Conservation (phyloP, 2,329 filamentous ascomycete species). For the Chaetomiaceae sp. region DNA sequence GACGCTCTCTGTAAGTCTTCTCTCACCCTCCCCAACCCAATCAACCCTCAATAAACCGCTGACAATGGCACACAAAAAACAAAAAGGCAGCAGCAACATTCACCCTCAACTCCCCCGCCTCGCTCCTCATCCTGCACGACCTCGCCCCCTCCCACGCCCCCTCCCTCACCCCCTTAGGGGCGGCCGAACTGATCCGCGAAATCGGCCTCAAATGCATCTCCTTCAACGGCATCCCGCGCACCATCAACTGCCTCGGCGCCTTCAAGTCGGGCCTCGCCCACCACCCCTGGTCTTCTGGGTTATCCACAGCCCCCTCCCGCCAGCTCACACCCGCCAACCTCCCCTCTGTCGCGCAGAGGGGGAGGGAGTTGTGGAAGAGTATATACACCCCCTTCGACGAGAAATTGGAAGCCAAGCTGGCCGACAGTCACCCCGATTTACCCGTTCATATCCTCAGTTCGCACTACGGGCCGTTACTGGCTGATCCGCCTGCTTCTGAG, state of each 20-base stretch:
- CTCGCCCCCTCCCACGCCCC: constrained; percentile 37
- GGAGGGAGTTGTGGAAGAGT: constrained; percentile 66
- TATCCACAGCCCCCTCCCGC: constrained; percentile 57
- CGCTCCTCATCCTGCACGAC: constrained; percentile 60
- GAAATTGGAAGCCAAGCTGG: constrained; percentile 68
- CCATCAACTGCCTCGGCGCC: constrained; percentile 75
- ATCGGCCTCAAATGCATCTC: constrained; percentile 73
- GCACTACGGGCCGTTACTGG: constrained; percentile 70
- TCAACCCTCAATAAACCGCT: background rate
- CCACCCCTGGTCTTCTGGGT: constrained; percentile 40
- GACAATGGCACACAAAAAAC: background rate
- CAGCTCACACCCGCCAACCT: constrained; percentile 50
- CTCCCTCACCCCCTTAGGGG: constrained; percentile 37
- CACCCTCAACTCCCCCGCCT: constrained; percentile 80
- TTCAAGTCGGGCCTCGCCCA: constrained; percentile 50
- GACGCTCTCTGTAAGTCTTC: constrained; percentile 49
- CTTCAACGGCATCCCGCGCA: constrained; percentile 77
- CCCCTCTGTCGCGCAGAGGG: constrained; percentile 50
- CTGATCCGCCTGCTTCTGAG: constrained; percentile 50
- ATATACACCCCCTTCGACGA: constrained; percentile 71
- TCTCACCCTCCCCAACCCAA: too few species aligned
- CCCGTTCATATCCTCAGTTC: constrained; percentile 73
- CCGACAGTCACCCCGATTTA: constrained; percentile 72
- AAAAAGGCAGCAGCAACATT: constrained; percentile 71
- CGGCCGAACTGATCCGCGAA: constrained; percentile 70